These are phyloP conservation scores for Sporobolus alterniflorus DNA, from an alignment of 202 grass and related monocot species.

Conservation along the genomic window DNA sequence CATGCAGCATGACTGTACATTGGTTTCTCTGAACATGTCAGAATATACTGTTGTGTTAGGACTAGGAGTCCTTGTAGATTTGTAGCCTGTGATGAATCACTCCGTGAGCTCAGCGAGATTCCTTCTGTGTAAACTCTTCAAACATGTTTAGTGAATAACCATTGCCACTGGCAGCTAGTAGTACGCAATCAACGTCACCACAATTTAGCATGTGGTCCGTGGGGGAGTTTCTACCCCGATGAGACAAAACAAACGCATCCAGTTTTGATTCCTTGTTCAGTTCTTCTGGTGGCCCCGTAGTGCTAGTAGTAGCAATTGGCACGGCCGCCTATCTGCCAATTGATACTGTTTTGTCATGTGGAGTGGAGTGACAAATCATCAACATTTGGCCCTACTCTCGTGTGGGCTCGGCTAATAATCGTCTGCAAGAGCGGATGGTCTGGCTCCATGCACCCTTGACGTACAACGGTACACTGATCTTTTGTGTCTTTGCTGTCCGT, in stretches of 20 bases:
- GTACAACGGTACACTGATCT: not conserved
- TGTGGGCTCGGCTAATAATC: constrained; percentile 37
- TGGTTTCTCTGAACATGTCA: not conserved
- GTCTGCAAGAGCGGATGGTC: constrained; percentile 4
- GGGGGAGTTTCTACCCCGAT: not conserved
- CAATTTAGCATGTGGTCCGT: not conserved
- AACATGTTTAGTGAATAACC: not conserved
- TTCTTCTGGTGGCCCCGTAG: no score
- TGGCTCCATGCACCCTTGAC: constrained; percentile 5
- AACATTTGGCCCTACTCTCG: not conserved
- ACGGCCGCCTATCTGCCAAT: no score
- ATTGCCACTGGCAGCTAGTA: not conserved
- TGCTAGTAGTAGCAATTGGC: not conserved
- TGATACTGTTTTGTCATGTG: constrained; percentile 8
- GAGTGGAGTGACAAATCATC: constrained; percentile 1
- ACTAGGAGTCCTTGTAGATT: not conserved
- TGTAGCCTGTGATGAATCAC: not conserved
- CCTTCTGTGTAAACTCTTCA: not conserved
- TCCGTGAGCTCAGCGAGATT: not conserved
- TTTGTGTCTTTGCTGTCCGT: not conserved
- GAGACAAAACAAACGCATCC: not conserved
- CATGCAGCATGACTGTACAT: not conserved
- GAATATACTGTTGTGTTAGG: no score
- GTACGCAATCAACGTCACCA: not conserved
- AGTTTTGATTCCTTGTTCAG: not conserved